Conservation (phyloP, 2,329 filamentous ascomycete species). For the Bisporella sp. region DNA sequence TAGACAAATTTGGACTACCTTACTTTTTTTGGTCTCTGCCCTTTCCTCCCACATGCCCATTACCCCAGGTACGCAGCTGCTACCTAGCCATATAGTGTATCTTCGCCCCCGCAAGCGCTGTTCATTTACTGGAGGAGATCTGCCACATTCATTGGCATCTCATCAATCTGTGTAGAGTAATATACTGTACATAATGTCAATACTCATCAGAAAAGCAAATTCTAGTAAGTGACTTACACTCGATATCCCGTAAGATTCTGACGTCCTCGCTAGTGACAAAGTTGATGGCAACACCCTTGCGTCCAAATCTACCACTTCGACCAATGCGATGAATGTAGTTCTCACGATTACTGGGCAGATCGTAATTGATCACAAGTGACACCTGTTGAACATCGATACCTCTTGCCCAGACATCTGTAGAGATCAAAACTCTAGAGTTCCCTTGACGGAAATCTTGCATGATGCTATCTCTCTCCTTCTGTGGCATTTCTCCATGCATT, state of each 20-base stretch:
- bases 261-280: slow-evolving; percentile 98
- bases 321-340: slow-evolving; percentile 99
- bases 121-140: slow-evolving; percentile 25
- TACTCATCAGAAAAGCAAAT: not conserved
- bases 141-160: slow-evolving; percentile 73
- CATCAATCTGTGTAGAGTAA: slow-evolving; percentile 72
- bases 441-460: slow-evolving; percentile 99
- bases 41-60: slow-evolving; percentile 23
- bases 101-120: not conserved
- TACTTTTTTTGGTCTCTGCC: slow-evolving; percentile 21
- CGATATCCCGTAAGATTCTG: slow-evolving; percentile 93
- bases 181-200: slow-evolving; percentile 43
- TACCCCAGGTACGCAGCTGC: not conserved
- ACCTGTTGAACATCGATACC: slow-evolving; percentile 99
- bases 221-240: slow-evolving; percentile 54
- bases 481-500: slow-evolving; percentile 99
- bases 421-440: slow-evolving; percentile 92
- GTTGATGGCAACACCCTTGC: slow-evolving; percentile 99
- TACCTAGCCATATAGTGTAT: not conserved
- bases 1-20: not conserved
- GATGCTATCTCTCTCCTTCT: slow-evolving; percentile 96
- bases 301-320: slow-evolving; percentile 87
- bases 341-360: slow-evolving; percentile 95
- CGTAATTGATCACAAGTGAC: slow-evolving; percentile 97
- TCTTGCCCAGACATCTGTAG: slow-evolving; percentile 95